Conservation (phyloP, 805 yeast genomes). For the Lipomyces yamanashiensis region DNA sequence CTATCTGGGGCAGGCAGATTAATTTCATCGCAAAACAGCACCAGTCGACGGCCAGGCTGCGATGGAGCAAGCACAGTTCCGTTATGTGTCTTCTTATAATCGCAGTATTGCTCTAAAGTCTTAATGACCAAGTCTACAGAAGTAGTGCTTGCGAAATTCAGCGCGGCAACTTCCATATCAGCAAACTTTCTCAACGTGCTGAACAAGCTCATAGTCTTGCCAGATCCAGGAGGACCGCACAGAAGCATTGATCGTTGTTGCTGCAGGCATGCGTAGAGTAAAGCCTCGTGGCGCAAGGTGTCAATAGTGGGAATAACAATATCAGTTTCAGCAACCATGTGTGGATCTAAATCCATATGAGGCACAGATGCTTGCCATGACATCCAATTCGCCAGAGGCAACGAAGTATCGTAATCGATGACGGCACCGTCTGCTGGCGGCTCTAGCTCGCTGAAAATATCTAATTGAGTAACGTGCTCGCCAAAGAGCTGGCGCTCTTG, state of each 20-base stretch:
- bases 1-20: slow-evolving; percentile 76
- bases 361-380: slow-evolving; percentile 51
- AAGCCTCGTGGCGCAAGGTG: slow-evolving; percentile 66
- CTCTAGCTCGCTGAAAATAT: slow-evolving; percentile 37
- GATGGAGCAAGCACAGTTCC: slow-evolving; percentile 66
- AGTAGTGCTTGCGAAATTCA: slow-evolving; percentile 85
- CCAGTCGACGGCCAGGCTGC: slow-evolving; percentile 68
- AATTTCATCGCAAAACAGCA: slow-evolving; percentile 89
- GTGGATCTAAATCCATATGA: slow-evolving; percentile 56
- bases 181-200: slow-evolving; percentile 65
- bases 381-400: slow-evolving; percentile 56
- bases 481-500: slow-evolving; percentile 51
- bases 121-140: slow-evolving; percentile 63
- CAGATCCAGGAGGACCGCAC: slow-evolving; percentile 98
- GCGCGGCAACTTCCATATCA: slow-evolving; percentile 61
- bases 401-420: slow-evolving; percentile 52
- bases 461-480: slow-evolving; percentile 38
- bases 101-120: slow-evolving; percentile 74
- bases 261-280: slow-evolving; percentile 61
- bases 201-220: slow-evolving; percentile 89
- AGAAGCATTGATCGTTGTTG: slow-evolving; percentile 66
- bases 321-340: slow-evolving; percentile 63
- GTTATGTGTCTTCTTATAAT: slow-evolving; percentile 55
- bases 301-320: slow-evolving; percentile 79
- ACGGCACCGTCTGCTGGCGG: slow-evolving; percentile 38